Evolutionary conservation across 305 asterid genomes (phyloP).

Genomic region (Euphrasia arctica): DNA sequence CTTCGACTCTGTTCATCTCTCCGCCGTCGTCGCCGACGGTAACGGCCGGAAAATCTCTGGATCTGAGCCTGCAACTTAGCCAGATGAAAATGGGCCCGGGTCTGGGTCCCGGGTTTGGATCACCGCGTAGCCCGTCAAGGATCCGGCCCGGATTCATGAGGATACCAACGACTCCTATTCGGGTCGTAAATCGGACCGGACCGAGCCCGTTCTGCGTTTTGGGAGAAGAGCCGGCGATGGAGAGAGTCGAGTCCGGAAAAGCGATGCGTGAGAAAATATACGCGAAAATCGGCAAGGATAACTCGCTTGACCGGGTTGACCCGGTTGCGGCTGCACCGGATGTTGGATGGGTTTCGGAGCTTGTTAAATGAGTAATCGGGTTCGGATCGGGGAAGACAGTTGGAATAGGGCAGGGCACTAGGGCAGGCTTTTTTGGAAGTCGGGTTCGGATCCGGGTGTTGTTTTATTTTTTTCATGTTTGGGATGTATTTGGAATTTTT

Average conservation of each 20-base stretch:
- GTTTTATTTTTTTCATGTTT: too few relatives aligned
- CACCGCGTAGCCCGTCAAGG: constrained; percentile 39
- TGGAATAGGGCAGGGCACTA: too few relatives aligned
- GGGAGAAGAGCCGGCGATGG: constrained; percentile 70
- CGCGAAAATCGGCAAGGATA: constrained; percentile 68
- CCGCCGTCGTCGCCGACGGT: constrained; percentile 25
- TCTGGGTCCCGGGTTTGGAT: constrained; percentile 20
- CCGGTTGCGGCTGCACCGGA: constrained; percentile 35
- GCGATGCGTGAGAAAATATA: constrained; percentile 68
- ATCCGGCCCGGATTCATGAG: constrained; percentile 53
- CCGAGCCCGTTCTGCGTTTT: constrained; percentile 36
- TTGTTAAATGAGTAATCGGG: constrained; percentile 28
- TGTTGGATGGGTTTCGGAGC: constrained; percentile 36
- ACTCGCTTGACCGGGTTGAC: constrained; percentile 50
- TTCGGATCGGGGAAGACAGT: neutral
- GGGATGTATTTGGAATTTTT: too few relatives aligned
- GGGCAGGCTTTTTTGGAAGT: too few relatives aligned
- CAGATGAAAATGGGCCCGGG: neutral
- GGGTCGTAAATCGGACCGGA: constrained; percentile 38
- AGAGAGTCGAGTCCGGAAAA: constrained; percentile 77
- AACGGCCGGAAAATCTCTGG: constrained; percentile 35
- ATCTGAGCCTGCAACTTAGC: constrained; percentile 37
- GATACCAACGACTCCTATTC: constrained; percentile 56
- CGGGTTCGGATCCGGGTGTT: too few relatives aligned
- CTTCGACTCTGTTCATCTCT: constrained; percentile 18